Conservation (phyloP, 495 filamentous ascomycete genomes). For the Zalerion maritima region DNA sequence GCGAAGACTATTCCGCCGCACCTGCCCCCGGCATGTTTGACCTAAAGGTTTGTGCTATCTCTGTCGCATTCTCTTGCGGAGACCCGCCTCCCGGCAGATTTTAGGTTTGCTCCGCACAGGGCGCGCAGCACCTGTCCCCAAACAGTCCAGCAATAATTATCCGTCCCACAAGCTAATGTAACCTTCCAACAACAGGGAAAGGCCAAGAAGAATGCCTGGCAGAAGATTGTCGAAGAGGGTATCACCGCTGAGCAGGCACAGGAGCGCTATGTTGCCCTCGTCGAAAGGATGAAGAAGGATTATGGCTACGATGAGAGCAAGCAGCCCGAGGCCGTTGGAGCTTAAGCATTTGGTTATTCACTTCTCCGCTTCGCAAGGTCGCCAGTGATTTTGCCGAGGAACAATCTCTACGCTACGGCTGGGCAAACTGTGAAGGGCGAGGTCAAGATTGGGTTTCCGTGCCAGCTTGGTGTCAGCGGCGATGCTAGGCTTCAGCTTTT, state of each 20-base stretch:
- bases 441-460: too few relatives aligned
- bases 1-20: constrained; percentile 30
- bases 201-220: constrained; percentile 65
- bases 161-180: constrained; percentile 30
- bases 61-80: not conserved
- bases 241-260: constrained; percentile 48
- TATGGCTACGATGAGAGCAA: constrained; percentile 46
- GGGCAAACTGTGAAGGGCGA: not conserved
- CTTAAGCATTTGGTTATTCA: constrained; percentile 8
- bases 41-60: constrained; percentile 35
- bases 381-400: constrained; percentile 1
- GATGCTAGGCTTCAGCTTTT: too few relatives aligned
- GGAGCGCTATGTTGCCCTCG: constrained; percentile 57
- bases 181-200: constrained; percentile 51
- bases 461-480: too few relatives aligned
- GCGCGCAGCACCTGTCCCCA: not conserved
- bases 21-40: constrained; percentile 34
- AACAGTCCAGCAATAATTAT: not conserved
- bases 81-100: not conserved
- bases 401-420: not conserved
- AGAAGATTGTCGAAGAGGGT: constrained; percentile 42
- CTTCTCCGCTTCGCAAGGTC: constrained; percentile 2
- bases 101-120: not conserved
- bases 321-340: constrained; percentile 37
- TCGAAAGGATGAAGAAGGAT: constrained; percentile 52